Evolutionary conservation across 129 eudicot species (phyloP), one percentile per base, ranked within the genome.

Genomic region (Kitagawia praeruptora): DNA sequence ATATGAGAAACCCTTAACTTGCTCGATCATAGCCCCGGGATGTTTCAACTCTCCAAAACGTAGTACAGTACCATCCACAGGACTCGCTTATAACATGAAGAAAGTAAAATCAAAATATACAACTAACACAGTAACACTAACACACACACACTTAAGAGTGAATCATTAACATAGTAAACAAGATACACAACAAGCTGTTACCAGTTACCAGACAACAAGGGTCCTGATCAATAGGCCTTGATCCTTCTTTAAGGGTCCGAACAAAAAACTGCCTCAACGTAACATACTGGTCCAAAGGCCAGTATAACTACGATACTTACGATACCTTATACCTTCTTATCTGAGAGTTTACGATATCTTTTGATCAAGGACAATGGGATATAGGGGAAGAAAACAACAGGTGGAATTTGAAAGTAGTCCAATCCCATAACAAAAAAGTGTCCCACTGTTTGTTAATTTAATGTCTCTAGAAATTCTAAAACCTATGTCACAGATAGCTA

Each of bases 161-260:
- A 39, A 69, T 42, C 21, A 58, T 28, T 46, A 77, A 72, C 37
- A 48, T 44, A 70, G 44, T n/a, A 31, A 72, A 70, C 66, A 49
- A 84, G 54, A 86, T 69, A 81, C 51, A 71, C 82, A 82, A 83
- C 80, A 74, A 80, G 80, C 85, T 79, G 98, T 87, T 92, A 92
- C 94, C 97, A 87, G 94, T 90, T 95, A 95, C 99, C 99, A 95
- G 99, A 86, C 95, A 87, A 84, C 75, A 78, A 73, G 92, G 97
- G 86, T 89, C 95, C 75, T 88, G 71, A 87, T 95, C 95, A 74
- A 95, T 81, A 63, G 99, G 94, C 85, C 99, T 95, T 78, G 87
- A 84, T 72, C 97, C 95, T 83, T 90, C 97, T 88, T 86, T 95
- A 80, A 95, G 91, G 75, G 78, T 84, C 81, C 96, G 92, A 41